Evolutionary conservation across 257 asterid genomes (phyloP).

Genomic region (Solanum okadae): DNA sequence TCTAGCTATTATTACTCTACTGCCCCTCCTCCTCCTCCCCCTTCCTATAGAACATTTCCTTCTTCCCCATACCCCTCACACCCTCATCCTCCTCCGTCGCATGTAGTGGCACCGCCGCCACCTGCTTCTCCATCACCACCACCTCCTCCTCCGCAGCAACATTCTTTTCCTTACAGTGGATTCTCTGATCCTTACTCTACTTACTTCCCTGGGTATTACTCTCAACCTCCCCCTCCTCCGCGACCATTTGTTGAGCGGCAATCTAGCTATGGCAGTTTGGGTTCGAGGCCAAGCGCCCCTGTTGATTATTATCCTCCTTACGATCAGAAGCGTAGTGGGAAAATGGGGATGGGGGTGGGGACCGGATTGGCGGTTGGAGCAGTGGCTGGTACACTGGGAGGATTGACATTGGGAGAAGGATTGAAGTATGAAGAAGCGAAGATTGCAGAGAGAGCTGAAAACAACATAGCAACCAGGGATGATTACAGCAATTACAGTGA

Average conservation of each 20-base stretch:
- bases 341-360: conserved; percentile 36
- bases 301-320: conserved; percentile 45
- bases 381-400: conserved; percentile 60
- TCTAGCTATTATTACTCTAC: conserved; percentile 46
- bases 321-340: conserved; percentile 52
- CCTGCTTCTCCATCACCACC: conserved; percentile 28
- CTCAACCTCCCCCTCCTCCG: conserved; percentile 37
- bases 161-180: conserved; percentile 20
- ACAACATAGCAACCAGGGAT: conserved; percentile 39
- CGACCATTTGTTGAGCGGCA: conserved; percentile 45
- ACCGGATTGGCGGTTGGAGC: conserved; percentile 61
- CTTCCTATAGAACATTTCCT: conserved; percentile 40
- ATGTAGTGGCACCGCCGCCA: background rate
- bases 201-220: conserved; percentile 52
- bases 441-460: conserved; percentile 42
- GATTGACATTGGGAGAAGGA: conserved; percentile 65
- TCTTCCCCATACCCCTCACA: conserved; percentile 27
- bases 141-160: conserved; percentile 24
- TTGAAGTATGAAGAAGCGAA: conserved; percentile 52
- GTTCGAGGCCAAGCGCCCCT: conserved; percentile 85
- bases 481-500: conserved; percentile 45
- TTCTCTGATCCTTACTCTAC: conserved; percentile 45
- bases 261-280: conserved; percentile 40
- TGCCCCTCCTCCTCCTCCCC: conserved; percentile 36
- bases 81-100: conserved; percentile 22